Conservation (phyloP, 805 yeast genomes). For the Barnettozyma vustinii region DNA sequence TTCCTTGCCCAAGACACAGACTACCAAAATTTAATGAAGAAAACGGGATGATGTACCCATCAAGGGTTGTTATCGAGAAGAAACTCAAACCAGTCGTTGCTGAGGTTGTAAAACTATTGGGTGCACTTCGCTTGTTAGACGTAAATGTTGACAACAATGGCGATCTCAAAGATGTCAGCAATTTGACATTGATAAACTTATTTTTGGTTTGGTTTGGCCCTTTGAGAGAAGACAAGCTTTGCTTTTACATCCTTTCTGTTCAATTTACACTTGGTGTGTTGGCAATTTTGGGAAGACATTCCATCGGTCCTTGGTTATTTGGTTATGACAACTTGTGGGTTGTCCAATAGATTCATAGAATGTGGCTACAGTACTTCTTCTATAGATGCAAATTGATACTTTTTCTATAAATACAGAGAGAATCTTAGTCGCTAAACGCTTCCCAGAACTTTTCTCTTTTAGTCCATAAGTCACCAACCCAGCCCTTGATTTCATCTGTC, state of each 20-base stretch:
- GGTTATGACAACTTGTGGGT: conserved; percentile 77
- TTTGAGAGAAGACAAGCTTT: conserved; percentile 72
- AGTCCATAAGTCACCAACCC: conserved; percentile 56
- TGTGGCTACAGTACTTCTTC: neutral
- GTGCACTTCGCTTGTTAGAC: conserved; percentile 44
- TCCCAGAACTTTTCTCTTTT: conserved; percentile 42
- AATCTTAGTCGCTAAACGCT: conserved; percentile 1
- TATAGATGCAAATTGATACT: conserved; percentile 5
- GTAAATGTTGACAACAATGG: conserved; percentile 29
- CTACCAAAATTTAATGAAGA: conserved; percentile 68
- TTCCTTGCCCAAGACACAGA: conserved; percentile 95
- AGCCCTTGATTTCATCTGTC: conserved; percentile 60
- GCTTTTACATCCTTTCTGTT: conserved; percentile 48
- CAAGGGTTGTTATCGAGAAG: conserved; percentile 41
- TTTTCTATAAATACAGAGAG: neutral
- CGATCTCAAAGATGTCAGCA: conserved; percentile 30
- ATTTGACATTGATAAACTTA: conserved; percentile 84
- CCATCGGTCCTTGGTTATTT: conserved; percentile 78
- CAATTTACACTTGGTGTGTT: conserved; percentile 64
- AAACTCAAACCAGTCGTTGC: conserved; percentile 30
- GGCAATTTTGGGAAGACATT: conserved; percentile 72
- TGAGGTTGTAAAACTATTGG: conserved; percentile 40
- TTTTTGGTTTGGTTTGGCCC: conserved; percentile 87
- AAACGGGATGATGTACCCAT: conserved; percentile 74
- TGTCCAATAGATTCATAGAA: conserved; percentile 16